Evolutionary conservation across 2,329 filamentous ascomycete species (phyloP).

Genomic region (Claviceps cyperi): DNA sequence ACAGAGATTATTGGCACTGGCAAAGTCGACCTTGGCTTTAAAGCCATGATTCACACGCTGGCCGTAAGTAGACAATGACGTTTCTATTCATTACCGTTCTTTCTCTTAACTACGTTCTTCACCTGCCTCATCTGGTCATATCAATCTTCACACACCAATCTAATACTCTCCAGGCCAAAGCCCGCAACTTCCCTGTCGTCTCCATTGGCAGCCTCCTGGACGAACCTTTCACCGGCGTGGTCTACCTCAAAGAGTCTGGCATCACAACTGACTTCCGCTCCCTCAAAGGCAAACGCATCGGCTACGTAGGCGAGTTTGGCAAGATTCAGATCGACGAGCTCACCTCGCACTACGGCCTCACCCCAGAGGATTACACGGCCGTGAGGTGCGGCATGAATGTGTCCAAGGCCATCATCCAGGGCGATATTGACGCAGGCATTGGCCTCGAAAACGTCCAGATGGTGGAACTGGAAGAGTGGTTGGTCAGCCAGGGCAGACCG

Average conservation of each 20-base stretch:
- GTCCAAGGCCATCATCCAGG: slow-evolving; percentile 58
- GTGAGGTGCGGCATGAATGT: slow-evolving; percentile 74
- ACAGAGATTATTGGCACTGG: slow-evolving; percentile 67
- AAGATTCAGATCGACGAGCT: slow-evolving; percentile 77
- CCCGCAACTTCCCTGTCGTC: slow-evolving; percentile 56
- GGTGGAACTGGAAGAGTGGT: slow-evolving; percentile 70
- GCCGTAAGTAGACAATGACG: slow-evolving; percentile 31
- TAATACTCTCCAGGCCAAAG: slow-evolving; percentile 43
- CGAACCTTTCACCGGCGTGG: slow-evolving; percentile 66
- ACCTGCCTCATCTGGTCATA: too few species aligned
- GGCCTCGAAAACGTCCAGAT: slow-evolving; percentile 73
- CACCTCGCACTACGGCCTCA: slow-evolving; percentile 64
- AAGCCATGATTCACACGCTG: slow-evolving; percentile 73
- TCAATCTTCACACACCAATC: background rate
- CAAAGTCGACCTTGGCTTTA: slow-evolving; percentile 67
- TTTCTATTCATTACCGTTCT: background rate
- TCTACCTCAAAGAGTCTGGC: slow-evolving; percentile 60
- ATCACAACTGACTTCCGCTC: slow-evolving; percentile 64
- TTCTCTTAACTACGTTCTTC: too few species aligned
- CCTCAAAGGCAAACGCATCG: slow-evolving; percentile 62
- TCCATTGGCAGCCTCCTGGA: slow-evolving; percentile 65
- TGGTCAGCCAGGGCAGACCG: slow-evolving; percentile 45
- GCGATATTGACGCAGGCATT: slow-evolving; percentile 59
- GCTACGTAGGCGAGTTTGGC: slow-evolving; percentile 69
- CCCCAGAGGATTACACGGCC: slow-evolving; percentile 57